phyloP scores from a whole-genome alignment of 2,329 filamentous ascomycete genomes.

The Exserohilum rostratum region DNA sequence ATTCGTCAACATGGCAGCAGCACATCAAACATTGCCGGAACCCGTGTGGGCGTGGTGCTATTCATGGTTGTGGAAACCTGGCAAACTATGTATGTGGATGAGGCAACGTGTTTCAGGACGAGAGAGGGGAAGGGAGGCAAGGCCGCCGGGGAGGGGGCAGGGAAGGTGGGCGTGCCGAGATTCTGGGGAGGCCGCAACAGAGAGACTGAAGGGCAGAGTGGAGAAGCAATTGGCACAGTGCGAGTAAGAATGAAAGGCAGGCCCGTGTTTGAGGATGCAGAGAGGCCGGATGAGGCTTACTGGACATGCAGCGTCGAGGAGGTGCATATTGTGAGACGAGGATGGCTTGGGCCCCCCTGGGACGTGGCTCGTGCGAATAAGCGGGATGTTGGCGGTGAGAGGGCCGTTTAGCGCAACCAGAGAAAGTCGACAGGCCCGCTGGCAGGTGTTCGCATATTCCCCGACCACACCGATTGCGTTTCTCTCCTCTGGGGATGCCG shows the following conservation, averaged over 20 bases:
- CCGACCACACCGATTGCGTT: slow-evolving; percentile 12
- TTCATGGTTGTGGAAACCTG: no score
- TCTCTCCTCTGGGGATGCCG: slow-evolving; percentile 29
- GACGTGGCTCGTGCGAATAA: slow-evolving; percentile 17
- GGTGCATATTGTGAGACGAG: slow-evolving; percentile 25
- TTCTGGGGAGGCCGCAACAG: neutral
- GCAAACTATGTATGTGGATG: no score
- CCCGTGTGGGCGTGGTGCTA: no score
- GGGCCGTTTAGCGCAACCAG: slow-evolving; percentile 20
- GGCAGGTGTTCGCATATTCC: slow-evolving; percentile 14
- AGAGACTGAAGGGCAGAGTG: slow-evolving; percentile 3
- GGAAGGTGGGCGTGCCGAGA: neutral
- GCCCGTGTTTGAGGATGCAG: slow-evolving; percentile 1
- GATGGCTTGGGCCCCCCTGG: slow-evolving; percentile 22
- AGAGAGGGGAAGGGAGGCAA: neutral
- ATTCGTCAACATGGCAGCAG: no score
- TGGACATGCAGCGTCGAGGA: slow-evolving; percentile 15
- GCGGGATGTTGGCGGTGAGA: slow-evolving; percentile 35
- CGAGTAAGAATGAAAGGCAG: slow-evolving; percentile 4
- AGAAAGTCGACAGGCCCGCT: slow-evolving; percentile 27
- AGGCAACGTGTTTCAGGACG: neutral
- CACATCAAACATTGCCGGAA: no score
- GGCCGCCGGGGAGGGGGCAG: no score
- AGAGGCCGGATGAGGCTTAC: slow-evolving; percentile 5
- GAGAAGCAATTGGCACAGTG: slow-evolving; percentile 11